Percentiles rank a stretch among this genome's conserved stretches.
These are phyloP conservation scores for Azolla pinnata DNA, from an alignment of 75 land plant species.

Conservation along the genomic window DNA sequence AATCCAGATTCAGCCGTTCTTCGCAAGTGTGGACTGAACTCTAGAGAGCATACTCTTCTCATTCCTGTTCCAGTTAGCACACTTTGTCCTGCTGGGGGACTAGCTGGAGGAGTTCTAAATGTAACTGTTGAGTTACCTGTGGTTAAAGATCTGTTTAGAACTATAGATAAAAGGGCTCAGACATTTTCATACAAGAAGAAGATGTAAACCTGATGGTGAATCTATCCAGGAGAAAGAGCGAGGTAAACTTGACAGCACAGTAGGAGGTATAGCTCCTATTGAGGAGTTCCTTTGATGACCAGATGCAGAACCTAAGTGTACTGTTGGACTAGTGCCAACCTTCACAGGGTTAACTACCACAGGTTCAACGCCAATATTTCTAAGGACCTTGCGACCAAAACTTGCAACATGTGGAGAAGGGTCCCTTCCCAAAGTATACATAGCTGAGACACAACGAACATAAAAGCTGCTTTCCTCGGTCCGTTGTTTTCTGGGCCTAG, in stretches of 20 bases:
- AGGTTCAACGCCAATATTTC: conserved; percentile 82
- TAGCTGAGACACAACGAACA: conserved; percentile 57
- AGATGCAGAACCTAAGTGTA: background rate
- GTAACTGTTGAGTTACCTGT: conserved; percentile 46
- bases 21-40: conserved; percentile 53
- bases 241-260: conserved; percentile 41
- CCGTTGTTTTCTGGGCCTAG: conserved; percentile 35
- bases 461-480: conserved; percentile 63
- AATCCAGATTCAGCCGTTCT: conserved; percentile 54
- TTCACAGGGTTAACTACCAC: conserved; percentile 43
- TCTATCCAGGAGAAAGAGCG: conserved; percentile 94
- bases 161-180: conserved; percentile 1
- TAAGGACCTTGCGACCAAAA: conserved; percentile 54
- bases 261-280: conserved; percentile 29
- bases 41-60: conserved; percentile 82
- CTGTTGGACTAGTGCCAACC: conserved; percentile 14
- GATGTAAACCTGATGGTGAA: conserved; percentile 19
- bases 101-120: conserved; percentile 88
- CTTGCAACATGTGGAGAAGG: conserved; percentile 73
- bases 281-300: conserved; percentile 41
- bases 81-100: conserved; percentile 66
- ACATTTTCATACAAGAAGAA: background rate
- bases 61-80: conserved; percentile 57
- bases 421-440: conserved; percentile 69
- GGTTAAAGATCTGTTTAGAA: background rate